phyloP scores from a whole-genome alignment of 805 yeast genomes.

The Myxozyma melibiosi region DNA sequence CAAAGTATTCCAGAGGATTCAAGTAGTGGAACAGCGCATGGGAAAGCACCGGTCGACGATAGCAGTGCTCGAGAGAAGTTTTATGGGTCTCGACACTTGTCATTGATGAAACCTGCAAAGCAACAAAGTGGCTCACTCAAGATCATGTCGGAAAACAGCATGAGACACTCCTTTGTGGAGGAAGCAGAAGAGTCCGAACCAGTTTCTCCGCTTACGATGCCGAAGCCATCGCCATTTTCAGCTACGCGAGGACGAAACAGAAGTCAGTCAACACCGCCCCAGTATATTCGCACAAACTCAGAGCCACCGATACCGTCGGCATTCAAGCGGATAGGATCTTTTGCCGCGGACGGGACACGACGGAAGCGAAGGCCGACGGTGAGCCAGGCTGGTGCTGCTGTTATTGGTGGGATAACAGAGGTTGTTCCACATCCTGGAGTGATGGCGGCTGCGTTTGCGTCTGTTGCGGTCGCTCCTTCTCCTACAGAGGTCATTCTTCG shows the following conservation, averaged over 20 bases:
- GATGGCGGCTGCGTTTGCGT: slow-evolving; percentile 26
- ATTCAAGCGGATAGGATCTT: slow-evolving; percentile 1
- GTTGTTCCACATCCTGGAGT: slow-evolving; percentile 30
- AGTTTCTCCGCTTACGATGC: not conserved
- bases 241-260: not conserved
- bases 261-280: slow-evolving; percentile 9
- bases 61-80: not conserved
- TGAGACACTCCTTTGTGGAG: not conserved
- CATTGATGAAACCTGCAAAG: slow-evolving; percentile 6
- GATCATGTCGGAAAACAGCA: not conserved
- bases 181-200: not conserved
- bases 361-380: slow-evolving; percentile 21
- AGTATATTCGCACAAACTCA: not conserved
- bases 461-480: slow-evolving; percentile 18
- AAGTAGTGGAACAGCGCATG: not conserved
- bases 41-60: not conserved
- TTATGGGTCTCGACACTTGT: slow-evolving; percentile 11
- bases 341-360: not conserved
- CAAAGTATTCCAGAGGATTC: too few species aligned
- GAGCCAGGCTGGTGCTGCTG: slow-evolving; percentile 15
- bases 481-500: slow-evolving; percentile 16
- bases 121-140: not conserved
- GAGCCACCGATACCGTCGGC: slow-evolving; percentile 17
- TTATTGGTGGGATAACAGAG: slow-evolving; percentile 21
- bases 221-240: not conserved